Conservation (phyloP, 2,329 filamentous ascomycete genomes). For the Epicoccum sorghinum region DNA sequence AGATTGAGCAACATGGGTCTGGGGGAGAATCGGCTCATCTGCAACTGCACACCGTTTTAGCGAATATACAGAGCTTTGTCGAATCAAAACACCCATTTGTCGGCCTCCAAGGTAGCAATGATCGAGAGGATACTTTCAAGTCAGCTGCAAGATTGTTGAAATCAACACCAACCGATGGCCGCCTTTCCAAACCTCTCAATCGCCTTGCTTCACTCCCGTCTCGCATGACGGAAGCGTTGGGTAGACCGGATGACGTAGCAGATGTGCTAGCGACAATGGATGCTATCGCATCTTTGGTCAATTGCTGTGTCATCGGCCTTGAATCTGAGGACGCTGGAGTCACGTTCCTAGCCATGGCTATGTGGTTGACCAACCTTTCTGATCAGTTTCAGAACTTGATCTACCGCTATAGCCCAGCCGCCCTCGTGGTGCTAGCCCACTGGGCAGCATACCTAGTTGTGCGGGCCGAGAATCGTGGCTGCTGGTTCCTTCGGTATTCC, state of each 20-base stretch:
- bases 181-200: neutral
- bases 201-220: neutral
- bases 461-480: slow-evolving; percentile 9
- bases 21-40: too few relatives aligned
- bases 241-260: neutral
- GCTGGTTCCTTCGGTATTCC: slow-evolving; percentile 4
- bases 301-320: slow-evolving; percentile 23
- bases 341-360: slow-evolving; percentile 22
- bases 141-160: neutral
- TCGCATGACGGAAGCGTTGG: neutral
- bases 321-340: slow-evolving; percentile 8
- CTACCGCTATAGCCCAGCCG: slow-evolving; percentile 15
- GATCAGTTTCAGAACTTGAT: slow-evolving; percentile 29
- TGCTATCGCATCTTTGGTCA: neutral
- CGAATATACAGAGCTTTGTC: too few relatives aligned
- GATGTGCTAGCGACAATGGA: neutral
- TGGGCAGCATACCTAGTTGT: slow-evolving; percentile 28
- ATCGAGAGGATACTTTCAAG: neutral
- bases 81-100: too few relatives aligned
- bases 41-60: neutral
- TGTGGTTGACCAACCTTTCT: slow-evolving; percentile 29
- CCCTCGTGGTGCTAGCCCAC: slow-evolving; percentile 33
- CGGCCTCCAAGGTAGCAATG: too few relatives aligned
- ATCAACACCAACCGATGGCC: neutral
- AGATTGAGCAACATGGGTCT: too few relatives aligned